These are phyloP conservation scores for Pugionium dolabratum DNA, from an alignment of 345 rosid species.

Conservation along the genomic window DNA sequence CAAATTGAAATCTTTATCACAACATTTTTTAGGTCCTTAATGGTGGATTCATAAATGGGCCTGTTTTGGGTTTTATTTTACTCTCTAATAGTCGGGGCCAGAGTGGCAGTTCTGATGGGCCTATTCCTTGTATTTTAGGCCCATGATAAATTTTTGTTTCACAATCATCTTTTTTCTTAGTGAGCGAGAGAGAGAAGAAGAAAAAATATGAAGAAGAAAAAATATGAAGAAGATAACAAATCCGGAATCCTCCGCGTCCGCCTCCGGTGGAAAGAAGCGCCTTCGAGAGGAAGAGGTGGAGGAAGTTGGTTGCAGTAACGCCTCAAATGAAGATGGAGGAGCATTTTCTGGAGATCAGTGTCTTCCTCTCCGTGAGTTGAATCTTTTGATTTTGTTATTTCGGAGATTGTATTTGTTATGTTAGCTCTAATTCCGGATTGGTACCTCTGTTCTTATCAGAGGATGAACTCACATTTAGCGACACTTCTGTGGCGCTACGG, in stretches of 20 bases:
- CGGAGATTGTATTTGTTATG: background rate
- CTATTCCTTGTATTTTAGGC: too few relatives aligned
- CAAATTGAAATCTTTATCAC: too few relatives aligned
- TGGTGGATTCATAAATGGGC: too few relatives aligned
- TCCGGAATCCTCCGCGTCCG: slow-evolving; percentile 29
- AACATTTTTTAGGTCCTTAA: too few relatives aligned
- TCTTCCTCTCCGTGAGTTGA: slow-evolving; percentile 43
- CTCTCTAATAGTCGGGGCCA: too few relatives aligned
- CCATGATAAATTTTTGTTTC: too few relatives aligned
- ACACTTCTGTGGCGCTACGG: slow-evolving; percentile 76
- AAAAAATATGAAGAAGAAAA: slow-evolving; percentile 6
- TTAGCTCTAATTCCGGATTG: background rate
- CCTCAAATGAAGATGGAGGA: slow-evolving; percentile 1
- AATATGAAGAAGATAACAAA: slow-evolving; percentile 10
- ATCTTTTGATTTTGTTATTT: background rate
- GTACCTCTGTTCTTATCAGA: slow-evolving; percentile 41
- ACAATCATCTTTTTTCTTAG: too few relatives aligned
- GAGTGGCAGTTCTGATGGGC: too few relatives aligned
- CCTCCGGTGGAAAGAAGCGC: slow-evolving; percentile 34
- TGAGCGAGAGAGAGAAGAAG: background rate
- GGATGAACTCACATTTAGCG: slow-evolving; percentile 74
- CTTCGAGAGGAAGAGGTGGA: slow-evolving; percentile 43
- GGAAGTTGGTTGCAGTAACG: slow-evolving; percentile 32
- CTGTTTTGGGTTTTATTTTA: too few relatives aligned
- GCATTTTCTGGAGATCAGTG: slow-evolving; percentile 19